phyloP scores from a whole-genome alignment of 345 rosid genomes.

The Rubroshorea leprosula region DNA sequence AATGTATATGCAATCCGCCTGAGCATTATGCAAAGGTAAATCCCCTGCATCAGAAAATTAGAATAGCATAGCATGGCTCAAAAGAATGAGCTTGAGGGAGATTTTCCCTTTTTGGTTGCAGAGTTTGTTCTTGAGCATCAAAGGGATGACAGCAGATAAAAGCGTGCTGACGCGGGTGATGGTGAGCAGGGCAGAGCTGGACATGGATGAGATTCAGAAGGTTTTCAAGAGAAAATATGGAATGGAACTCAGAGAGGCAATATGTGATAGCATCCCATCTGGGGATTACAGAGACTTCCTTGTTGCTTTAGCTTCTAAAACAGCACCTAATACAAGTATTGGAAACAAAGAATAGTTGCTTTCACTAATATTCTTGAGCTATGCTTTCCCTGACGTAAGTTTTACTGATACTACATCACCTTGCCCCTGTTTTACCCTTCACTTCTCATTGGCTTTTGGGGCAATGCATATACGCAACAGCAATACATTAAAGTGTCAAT shows the following conservation, averaged over 20 bases:
- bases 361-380: no score
- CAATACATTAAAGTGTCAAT: no score
- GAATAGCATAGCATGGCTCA: not conserved
- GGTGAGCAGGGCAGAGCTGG: conserved; percentile 50
- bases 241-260: conserved; percentile 37
- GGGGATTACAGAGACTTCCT: conserved; percentile 57
- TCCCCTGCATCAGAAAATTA: not conserved
- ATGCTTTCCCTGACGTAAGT: no score
- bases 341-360: not conserved
- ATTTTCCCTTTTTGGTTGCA: conserved; percentile 12
- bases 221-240: conserved; percentile 38
- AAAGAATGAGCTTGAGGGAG: not conserved
- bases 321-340: not conserved
- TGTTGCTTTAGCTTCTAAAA: conserved; percentile 35
- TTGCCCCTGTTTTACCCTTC: no score
- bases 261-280: conserved; percentile 28
- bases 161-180: conserved; percentile 35
- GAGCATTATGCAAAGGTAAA: conserved; percentile 53
- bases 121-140: conserved; percentile 30
- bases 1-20: conserved; percentile 43
- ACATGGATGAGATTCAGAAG: conserved; percentile 40
- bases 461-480: no score
- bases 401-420: no score
- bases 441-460: no score
- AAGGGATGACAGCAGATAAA: conserved; percentile 26